Evolutionary conservation across 2,329 filamentous ascomycete genomes (phyloP), one percentile per base, ranked within the genome.

Genomic region (Fonsecaea multimorphosa): DNA sequence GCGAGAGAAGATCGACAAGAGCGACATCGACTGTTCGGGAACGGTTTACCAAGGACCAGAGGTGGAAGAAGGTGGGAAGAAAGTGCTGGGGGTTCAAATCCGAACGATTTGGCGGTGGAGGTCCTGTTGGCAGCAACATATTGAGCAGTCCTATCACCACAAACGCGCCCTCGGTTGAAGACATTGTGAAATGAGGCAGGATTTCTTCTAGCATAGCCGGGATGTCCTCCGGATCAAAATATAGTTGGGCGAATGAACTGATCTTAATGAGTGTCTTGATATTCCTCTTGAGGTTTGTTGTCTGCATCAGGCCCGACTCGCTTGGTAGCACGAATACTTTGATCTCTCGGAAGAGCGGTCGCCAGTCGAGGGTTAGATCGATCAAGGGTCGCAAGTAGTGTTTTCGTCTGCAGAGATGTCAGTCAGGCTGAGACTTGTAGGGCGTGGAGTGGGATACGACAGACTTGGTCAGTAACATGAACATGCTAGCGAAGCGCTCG

Each of bases 401-500:
- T 76, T 96, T 97, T 76, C 94, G 93, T 80, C 92, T 95, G 71
- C 29, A 62, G 69, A 56, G 68, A 63, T 68, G 76, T 76, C 68
- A 76, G 73, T 65, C 53, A 38, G 2, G 31, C 44, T 36, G 2
- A 22, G 12, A 7, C 40, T 62, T 36, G 36, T 40, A 27, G 16
- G 58, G 51, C 44, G 29, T 32, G 59, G 31, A 16, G 8, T 34
- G 31, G 46, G 27, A 34, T 49, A 22, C 14, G 11, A 81, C 89
- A 78, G 81, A 95, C 93, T 95, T 96, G n/a, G 93, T 96, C 72
- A 99, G 81, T 11, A 92, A 89, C 78, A 97, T 91, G 74, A 98
- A 94, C 93, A 98, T 98, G 82, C 92, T 95, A 53, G 94, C 87
- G 77, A 99, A 99, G 66, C 94, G 87, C 79, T 99, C 96, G 3